Evolutionary conservation across 1,284 basidiomycete species (phyloP).

Genomic region (Serendipita sp.): DNA sequence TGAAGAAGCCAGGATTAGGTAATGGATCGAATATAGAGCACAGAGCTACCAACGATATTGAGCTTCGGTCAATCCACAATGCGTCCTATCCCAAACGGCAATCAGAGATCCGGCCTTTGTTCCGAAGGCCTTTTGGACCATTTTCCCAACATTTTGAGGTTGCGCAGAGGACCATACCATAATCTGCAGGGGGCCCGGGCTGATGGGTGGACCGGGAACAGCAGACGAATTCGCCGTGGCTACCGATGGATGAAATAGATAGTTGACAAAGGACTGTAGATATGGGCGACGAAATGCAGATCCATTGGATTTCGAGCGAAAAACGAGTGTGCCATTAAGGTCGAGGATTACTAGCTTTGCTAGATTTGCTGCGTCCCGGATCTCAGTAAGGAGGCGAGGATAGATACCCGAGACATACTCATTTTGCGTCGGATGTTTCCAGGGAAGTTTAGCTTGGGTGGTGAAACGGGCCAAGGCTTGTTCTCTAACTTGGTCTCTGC

Average conservation of each 20-base stretch:
- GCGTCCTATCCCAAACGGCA: conserved; percentile 68
- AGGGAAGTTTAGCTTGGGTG: not conserved
- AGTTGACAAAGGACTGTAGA: conserved; percentile 46
- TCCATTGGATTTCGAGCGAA: conserved; percentile 33
- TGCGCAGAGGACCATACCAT: conserved; percentile 84
- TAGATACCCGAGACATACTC: not conserved
- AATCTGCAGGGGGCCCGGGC: conserved; percentile 20
- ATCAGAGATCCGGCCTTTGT: conserved; percentile 30
- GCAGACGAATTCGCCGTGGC: not conserved
- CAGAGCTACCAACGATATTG: conserved; percentile 43
- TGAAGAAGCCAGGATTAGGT: not conserved
- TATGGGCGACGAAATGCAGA: conserved; percentile 47
- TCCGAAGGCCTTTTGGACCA: conserved; percentile 18
- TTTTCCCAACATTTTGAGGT: conserved; percentile 56
- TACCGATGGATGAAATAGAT: conserved; percentile 37
- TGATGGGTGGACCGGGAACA: not conserved
- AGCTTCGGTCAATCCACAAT: conserved; percentile 41
- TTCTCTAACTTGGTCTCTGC: not conserved
- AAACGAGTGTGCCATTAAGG: conserved; percentile 70
- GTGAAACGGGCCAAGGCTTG: not conserved
- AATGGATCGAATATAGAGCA: not conserved
- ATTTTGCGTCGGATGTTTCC: not conserved
- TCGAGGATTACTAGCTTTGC: conserved; percentile 65
- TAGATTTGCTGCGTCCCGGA: not conserved
- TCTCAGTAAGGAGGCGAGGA: no score